phyloP scores from a whole-genome alignment of 371 early-diverging fungal species.

The Parasitella parasitica region DNA sequence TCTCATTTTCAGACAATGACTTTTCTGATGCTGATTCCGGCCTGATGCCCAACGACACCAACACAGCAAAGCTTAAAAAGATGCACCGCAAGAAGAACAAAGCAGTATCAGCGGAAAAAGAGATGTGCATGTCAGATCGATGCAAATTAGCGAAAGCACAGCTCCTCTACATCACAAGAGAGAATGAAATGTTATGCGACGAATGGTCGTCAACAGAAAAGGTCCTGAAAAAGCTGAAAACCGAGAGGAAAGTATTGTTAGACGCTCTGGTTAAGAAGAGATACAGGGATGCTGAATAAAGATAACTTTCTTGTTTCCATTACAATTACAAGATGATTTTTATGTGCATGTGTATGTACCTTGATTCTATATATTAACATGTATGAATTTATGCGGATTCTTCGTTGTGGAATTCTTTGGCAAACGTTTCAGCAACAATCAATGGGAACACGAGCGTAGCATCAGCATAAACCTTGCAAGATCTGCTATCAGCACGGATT shows the following conservation, averaged over 20 bases:
- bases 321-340: too few relatives aligned
- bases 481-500: slow-evolving; percentile 82
- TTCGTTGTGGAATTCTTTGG: slow-evolving; percentile 46
- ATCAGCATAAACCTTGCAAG: slow-evolving; percentile 95
- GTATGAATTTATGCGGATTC: background rate
- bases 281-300: background rate
- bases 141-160: slow-evolving; percentile 11
- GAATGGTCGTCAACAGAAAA: slow-evolving; percentile 8
- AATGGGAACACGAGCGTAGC: slow-evolving; percentile 96
- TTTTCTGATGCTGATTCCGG: background rate
- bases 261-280: slow-evolving; percentile 6
- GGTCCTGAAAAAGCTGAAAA: background rate
- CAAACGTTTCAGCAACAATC: slow-evolving; percentile 94
- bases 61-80: background rate
- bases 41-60: background rate
- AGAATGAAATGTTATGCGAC: slow-evolving; percentile 15
- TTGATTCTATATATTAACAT: background rate
- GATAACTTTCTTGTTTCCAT: too few relatives aligned
- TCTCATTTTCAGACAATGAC: slow-evolving; percentile 6
- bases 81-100: background rate
- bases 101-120: background rate
- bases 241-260: slow-evolving; percentile 7
- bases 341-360: background rate
- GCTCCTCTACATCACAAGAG: slow-evolving; percentile 2
- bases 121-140: background rate